Base-by-base conservation (phyloP, 257 asterid genomes). In the Gentiana straminea region DNA sequence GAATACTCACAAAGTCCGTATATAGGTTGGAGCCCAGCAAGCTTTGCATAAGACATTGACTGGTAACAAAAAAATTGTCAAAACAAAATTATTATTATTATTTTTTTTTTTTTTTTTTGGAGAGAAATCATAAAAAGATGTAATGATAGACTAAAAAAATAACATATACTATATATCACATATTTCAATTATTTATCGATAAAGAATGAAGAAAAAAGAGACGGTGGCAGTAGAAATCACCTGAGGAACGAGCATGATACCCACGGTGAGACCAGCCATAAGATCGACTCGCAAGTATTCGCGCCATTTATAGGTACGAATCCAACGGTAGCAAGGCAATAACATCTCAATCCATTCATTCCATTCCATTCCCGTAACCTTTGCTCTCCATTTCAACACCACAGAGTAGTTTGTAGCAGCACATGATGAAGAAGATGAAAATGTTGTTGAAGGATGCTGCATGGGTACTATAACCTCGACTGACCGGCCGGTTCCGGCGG, bases 11-110 rank as follows among this genome's bases (percentile, higher is more conserved):
- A 92, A 54, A 92, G 97, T 69, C 98, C 98, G 69, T 92, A 92
- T 10, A 92, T 92, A 13, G 98, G 97, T 67, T 83, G 90, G 58
- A 92, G 90, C 59, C 94, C 98, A 54, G 98, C 98, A 64, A 92
- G 86, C 93, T 92, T 92, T 44, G 98, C 98, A 52, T 92, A 88
- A 47, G 98, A 92, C 98, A 92, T 92, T 51, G 98, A 88, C 98
- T 92, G 89, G 11, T 44, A 44, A 70, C 39, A 55, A 58, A 24
- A 24, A 24, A 24, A 24, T 24, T 24, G 24, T 24, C 24, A 24
- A 24, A 24, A 24, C 5, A 45, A 38, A 66, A 53, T 13, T 57
- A 53, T 58, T 63, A 32, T 59, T 56, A 46, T 49, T 7, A 39
- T n/a, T n/a, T n/a, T 0, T 0, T 24, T 24, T 24, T 24, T 24